Base-by-base conservation (phyloP, 192 early-diverging fungal species). In the Rhizophagus prolifer region DNA sequence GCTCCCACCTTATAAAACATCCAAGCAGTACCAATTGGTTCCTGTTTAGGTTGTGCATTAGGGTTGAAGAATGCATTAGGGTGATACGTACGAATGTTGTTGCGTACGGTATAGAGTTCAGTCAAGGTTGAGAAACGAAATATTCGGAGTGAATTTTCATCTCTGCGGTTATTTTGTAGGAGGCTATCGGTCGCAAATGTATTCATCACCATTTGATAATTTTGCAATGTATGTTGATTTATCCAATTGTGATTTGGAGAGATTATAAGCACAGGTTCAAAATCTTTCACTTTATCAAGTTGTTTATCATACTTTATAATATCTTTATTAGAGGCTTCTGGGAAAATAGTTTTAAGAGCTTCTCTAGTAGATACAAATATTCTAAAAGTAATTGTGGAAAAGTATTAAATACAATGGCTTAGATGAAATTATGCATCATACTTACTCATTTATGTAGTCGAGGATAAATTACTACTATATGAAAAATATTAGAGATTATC, bases 381-480 rank as follows among this genome's bases (percentile, higher is more conserved):
- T 62, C 72, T 74, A 74, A 38, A 74, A 74, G 36, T 72, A 58
- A 58, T 38, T 72, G 46, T 58, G 30, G 26, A 58, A 72, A 25
- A 72, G 41, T 13, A 14, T 74, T 62, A 61, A 60, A 60, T 63
- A 74, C 38, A 38, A 62, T 74, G 16, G 8, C 3, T 74, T 60
- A 25, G 21, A 62, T 38, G 25, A 60, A 74, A 74, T 74, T 60
- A 23, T 21, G 54, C 30, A 61, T 59, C 36, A 61, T 73, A 60
- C 30, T 58, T 73, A 31, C 28, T 61, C 26, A 12, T n/a, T n/a
- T n/a, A n/a, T n/a, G n/a, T n/a, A n/a, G n/a, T n/a, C n/a, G n/a
- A n/a, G n/a, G n/a, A n/a, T n/a, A n/a, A n/a, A n/a, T n/a, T n/a
- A n/a, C n/a, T 73, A 4, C 23, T 38, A 36, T 7, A 36, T 36